These are phyloP conservation scores for Trypanosoma melophagium DNA, from an alignment of 208 protist species.

Conservation along the genomic window DNA sequence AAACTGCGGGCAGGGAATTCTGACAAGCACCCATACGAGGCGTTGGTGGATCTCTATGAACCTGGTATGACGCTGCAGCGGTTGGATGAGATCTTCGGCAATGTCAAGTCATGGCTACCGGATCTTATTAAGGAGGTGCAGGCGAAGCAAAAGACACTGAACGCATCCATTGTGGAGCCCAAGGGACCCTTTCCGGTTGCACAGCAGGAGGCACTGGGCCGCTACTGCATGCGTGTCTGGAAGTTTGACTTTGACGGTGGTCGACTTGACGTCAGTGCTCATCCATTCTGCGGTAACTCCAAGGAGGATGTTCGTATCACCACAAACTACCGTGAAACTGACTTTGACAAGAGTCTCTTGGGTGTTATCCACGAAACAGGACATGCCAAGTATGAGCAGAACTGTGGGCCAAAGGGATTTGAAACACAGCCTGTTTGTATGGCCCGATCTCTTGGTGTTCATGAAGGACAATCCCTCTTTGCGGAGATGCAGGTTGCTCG, in stretches of 20 bases:
- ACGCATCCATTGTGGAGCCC: conserved; percentile 32
- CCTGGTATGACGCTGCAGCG: conserved; percentile 63
- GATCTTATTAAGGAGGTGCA: conserved; percentile 65
- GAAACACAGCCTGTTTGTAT: conserved; percentile 59
- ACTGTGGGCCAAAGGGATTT: conserved; percentile 67
- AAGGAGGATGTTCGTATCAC: conserved; percentile 89
- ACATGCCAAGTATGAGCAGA: conserved; percentile 90
- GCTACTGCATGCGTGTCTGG: conserved; percentile 60
- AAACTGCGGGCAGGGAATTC: conserved; percentile 51
- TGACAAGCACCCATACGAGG: conserved; percentile 67
- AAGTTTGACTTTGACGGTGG: conserved; percentile 82
- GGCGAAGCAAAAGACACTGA: conserved; percentile 51
- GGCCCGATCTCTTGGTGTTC: conserved; percentile 75
- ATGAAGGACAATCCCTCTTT: conserved; percentile 91
- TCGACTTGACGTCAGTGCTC: conserved; percentile 82
- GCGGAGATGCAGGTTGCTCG: conserved; percentile 75
- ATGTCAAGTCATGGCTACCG: conserved; percentile 84
- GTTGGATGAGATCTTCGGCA: conserved; percentile 67
- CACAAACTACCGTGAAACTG: conserved; percentile 66
- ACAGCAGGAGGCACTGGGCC: conserved; percentile 63
- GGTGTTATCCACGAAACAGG: conserved; percentile 87
- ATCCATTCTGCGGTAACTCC: conserved; percentile 86
- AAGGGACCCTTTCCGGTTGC: conserved; percentile 44
- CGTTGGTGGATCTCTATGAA: conserved; percentile 80
- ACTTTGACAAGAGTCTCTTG: conserved; percentile 57